Evolutionary conservation across 768 basidiomycete genomes (phyloP).

Genomic region (Amanita molliuscula): DNA sequence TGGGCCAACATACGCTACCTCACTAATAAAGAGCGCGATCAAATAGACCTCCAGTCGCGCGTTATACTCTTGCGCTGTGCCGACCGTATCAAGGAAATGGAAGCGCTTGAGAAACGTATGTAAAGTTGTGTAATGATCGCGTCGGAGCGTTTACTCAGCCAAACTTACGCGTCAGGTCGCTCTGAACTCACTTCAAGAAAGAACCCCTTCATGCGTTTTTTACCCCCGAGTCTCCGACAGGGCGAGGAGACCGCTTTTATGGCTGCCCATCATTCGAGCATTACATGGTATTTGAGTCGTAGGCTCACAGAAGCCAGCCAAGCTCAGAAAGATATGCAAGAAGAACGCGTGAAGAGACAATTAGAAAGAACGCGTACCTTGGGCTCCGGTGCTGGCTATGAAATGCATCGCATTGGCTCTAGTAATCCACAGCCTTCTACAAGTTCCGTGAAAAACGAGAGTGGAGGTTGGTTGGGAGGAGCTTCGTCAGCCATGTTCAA

Average conservation of each 20-base stretch:
- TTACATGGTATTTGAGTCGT: constrained; percentile 85
- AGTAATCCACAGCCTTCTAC: constrained; percentile 15
- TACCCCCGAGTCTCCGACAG: constrained; percentile 61
- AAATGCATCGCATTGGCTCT: constrained; percentile 37
- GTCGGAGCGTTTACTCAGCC: background rate
- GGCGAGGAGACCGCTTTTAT: constrained; percentile 48
- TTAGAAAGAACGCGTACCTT: constrained; percentile 76
- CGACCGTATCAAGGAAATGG: constrained; percentile 82
- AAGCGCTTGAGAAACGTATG: constrained; percentile 82
- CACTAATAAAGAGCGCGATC: constrained; percentile 87
- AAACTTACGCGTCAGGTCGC: constrained; percentile 38
- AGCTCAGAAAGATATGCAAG: constrained; percentile 80
- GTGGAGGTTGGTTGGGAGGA: constrained; percentile 45
- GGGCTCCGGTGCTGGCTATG: constrained; percentile 68
- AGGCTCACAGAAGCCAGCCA: constrained; percentile 74
- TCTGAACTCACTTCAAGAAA: constrained; percentile 54
- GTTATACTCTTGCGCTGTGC: constrained; percentile 80
- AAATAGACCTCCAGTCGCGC: constrained; percentile 88
- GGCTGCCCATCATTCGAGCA: constrained; percentile 87
- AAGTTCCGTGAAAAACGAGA: constrained; percentile 13
- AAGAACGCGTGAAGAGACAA: constrained; percentile 85
- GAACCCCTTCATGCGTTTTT: constrained; percentile 56
- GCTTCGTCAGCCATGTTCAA: constrained; percentile 49
- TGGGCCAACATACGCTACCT: constrained; percentile 65
- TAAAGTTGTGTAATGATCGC: constrained; percentile 10